phyloP scores from a whole-genome alignment of 176 grass and related monocot species.

The Juncus inflexus region DNA sequence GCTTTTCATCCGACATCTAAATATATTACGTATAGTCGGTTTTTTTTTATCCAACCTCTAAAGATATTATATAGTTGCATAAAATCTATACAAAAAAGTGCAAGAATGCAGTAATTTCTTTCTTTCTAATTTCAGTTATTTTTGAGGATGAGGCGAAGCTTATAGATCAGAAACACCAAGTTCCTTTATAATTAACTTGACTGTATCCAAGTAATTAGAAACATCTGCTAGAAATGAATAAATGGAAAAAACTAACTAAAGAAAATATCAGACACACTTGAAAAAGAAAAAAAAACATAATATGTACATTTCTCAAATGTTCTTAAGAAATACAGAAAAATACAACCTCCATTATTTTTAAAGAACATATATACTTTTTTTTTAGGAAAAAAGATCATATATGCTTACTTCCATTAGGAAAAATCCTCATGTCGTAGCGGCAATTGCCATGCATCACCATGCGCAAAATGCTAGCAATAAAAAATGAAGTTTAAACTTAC shows the following conservation, averaged over 20 bases:
- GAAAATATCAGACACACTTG: slow-evolving; percentile 2
- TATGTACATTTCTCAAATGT: slow-evolving; percentile 22
- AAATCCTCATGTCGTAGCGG: slow-evolving; percentile 7
- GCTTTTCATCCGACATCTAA: slow-evolving; percentile 44
- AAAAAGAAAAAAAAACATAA: slow-evolving; percentile 10
- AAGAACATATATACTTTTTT: slow-evolving; percentile 44
- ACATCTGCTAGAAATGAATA: slow-evolving; percentile 59
- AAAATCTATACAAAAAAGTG: slow-evolving; percentile 61
- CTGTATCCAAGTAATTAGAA: slow-evolving; percentile 83
- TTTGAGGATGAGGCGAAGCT: slow-evolving; percentile 7
- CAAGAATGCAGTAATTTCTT: background rate
- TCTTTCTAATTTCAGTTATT: background rate
- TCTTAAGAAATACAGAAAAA: no score
- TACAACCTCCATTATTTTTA: slow-evolving; percentile 76
- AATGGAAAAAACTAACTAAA: background rate
- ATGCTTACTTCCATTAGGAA: no score
- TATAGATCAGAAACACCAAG: slow-evolving; percentile 67
- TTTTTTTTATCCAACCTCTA: slow-evolving; percentile 50
- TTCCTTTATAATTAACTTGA: slow-evolving; percentile 66
- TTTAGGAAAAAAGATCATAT: no score
- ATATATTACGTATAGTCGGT: no score
- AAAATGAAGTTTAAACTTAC: background rate
- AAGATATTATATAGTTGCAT: slow-evolving; percentile 82
- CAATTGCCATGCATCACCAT: slow-evolving; percentile 76
- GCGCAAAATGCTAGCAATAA: slow-evolving; percentile 49